Evolutionary conservation across 163 green algal species (phyloP), one percentile per base, ranked within the genome.

Genomic region (Prototheca stagnorum): DNA sequence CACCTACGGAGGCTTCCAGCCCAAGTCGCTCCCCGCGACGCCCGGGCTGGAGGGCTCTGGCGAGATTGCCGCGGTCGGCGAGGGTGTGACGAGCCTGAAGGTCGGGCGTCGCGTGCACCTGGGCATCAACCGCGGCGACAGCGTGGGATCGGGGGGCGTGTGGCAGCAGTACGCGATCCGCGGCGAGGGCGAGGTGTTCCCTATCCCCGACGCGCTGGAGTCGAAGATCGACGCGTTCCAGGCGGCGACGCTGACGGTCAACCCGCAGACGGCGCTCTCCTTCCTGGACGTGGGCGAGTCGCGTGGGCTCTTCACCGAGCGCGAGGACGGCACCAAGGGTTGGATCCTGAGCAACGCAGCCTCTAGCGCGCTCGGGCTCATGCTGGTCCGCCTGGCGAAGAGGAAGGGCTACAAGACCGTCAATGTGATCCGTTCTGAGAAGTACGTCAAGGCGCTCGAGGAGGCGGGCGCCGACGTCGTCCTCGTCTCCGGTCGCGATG

Each of bases 261-360:
- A n/a, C n/a, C n/a, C n/a, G n/a, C n/a, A n/a, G n/a, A n/a, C n/a
- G n/a, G n/a, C n/a, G n/a, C n/a, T n/a, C n/a, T n/a, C n/a, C n/a
- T n/a, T n/a, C n/a, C n/a, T n/a, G n/a, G n/a, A n/a, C n/a, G n/a
- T n/a, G n/a, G n/a, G n/a, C n/a, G n/a, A n/a, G n/a, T n/a, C n/a
- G n/a, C n/a, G n/a, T n/a, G n/a, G n/a, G n/a, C n/a, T n/a, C n/a
- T n/a, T n/a, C n/a, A n/a, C n/a, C n/a, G n/a, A n/a, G n/a, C n/a
- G n/a, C n/a, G 47, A 27, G 22, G 45, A 70, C 19, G 54, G 54
- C 16, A 47, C 66, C 42, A 72, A 56, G 14, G 55, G 70, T n/a
- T 79, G 61, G n/a, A 46, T 83, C 21, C 58, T 79, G 26, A 48
- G 67, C 50, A 68, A 59, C 1, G 74, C 72, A 2, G 74, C 74